Percentiles rank a stretch among this genome's conserved stretches.
phyloP scores from a whole-genome alignment of 75 land plant species.

The Picea sitchensis region DNA sequence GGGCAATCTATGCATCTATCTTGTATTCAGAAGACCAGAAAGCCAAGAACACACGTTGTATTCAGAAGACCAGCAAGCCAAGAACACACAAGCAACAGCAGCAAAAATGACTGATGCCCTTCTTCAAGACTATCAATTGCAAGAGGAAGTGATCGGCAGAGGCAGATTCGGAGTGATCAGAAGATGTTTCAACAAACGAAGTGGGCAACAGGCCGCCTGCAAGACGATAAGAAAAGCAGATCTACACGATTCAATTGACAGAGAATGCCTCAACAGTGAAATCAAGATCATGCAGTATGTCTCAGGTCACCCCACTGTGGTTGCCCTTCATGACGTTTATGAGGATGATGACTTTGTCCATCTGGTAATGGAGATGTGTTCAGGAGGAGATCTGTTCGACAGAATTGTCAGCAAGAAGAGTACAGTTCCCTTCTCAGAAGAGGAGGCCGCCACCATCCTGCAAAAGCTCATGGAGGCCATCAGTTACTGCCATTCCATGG shows the following conservation, averaged over 20 bases:
- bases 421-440: constrained; percentile 18
- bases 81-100: no score
- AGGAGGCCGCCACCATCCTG: constrained; percentile 29
- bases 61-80: no score
- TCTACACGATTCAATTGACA: neutral
- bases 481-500: constrained; percentile 42
- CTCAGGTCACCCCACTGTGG: constrained; percentile 31
- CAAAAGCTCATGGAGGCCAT: constrained; percentile 29
- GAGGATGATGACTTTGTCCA: constrained; percentile 39
- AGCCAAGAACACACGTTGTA: no score
- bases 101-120: no score
- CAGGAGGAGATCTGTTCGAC: constrained; percentile 30
- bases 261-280: constrained; percentile 33
- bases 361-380: constrained; percentile 12
- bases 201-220: neutral
- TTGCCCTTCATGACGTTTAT: constrained; percentile 29
- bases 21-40: no score
- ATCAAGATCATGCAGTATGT: constrained; percentile 34
- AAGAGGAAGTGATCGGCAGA: constrained; percentile 39
- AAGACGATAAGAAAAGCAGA: neutral
- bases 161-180: constrained; percentile 46
- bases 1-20: no score
- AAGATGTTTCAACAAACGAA: constrained; percentile 18
- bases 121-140: neutral
- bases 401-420: constrained; percentile 5